Conservation (phyloP, 495 filamentous ascomycete species). For the Penicillium ucsense region DNA sequence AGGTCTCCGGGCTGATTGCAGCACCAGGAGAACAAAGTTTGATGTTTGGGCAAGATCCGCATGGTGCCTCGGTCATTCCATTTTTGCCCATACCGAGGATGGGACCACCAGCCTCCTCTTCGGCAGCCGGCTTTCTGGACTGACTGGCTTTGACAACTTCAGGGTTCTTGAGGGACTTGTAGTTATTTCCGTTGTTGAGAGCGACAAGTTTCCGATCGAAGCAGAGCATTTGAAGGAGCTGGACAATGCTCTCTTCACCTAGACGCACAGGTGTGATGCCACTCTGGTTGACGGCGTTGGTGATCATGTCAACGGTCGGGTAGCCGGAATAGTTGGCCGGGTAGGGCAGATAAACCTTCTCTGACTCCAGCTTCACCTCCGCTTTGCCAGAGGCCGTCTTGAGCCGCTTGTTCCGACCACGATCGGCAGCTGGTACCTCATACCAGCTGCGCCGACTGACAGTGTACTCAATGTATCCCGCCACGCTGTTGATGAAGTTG, state of each 20-base stretch:
- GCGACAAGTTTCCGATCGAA: slow-evolving; percentile 65
- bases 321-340: slow-evolving; percentile 63
- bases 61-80: slow-evolving; percentile 80
- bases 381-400: slow-evolving; percentile 33
- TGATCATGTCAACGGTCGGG: slow-evolving; percentile 65
- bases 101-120: slow-evolving; percentile 18
- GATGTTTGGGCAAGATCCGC: slow-evolving; percentile 91
- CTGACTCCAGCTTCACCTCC: slow-evolving; percentile 22
- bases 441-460: slow-evolving; percentile 65
- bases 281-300: slow-evolving; percentile 54
- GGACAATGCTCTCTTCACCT: slow-evolving; percentile 61
- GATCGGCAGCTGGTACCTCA: slow-evolving; percentile 25
- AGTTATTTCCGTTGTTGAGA: slow-evolving; percentile 39
- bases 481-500: slow-evolving; percentile 67
- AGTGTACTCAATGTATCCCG: slow-evolving; percentile 58
- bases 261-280: slow-evolving; percentile 57
- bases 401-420: slow-evolving; percentile 28
- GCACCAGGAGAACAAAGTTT: slow-evolving; percentile 80
- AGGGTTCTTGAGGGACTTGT: slow-evolving; percentile 37
- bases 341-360: slow-evolving; percentile 46
- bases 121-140: slow-evolving; percentile 25
- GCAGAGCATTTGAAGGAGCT: slow-evolving; percentile 73
- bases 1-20: slow-evolving; percentile 77
- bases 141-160: slow-evolving; percentile 30
- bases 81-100: slow-evolving; percentile 33